A percentile compares a stretch with the other conserved stretches of the same genome.
Conservation (phyloP, 1,139 yeast genomes). For the Debaryomyces coudertii region DNA sequence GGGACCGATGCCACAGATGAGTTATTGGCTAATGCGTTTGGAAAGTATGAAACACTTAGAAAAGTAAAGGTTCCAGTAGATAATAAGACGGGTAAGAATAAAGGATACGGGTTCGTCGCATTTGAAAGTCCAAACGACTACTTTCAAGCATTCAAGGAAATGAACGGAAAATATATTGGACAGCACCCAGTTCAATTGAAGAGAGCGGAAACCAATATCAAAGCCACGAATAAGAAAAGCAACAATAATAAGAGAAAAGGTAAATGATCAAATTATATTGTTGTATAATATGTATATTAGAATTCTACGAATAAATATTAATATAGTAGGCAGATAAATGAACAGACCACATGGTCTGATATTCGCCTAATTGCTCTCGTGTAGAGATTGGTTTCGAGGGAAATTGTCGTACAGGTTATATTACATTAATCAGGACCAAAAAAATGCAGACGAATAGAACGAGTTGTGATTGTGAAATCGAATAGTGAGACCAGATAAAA, state of each 20-base stretch:
- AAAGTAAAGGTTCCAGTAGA: conserved; percentile 61
- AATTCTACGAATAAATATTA: not conserved
- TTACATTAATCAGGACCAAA: not conserved
- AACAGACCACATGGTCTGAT: conserved; percentile 9
- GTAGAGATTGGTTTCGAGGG: no score
- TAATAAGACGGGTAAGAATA: conserved; percentile 44
- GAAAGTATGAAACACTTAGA: conserved; percentile 50
- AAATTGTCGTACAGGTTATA: no score
- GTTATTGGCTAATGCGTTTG: conserved; percentile 54
- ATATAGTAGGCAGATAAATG: conserved; percentile 10
- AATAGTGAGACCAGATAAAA: not conserved
- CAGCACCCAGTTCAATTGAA: conserved; percentile 72
- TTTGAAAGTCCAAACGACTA: conserved; percentile 65
- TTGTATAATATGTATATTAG: conserved; percentile 6
- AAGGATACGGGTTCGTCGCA: conserved; percentile 75
- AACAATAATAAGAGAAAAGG: not conserved
- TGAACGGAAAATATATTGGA: conserved; percentile 79
- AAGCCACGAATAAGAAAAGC: conserved; percentile 28
- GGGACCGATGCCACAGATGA: conserved; percentile 70
- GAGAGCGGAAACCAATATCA: conserved; percentile 59
- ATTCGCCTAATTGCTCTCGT: no score
- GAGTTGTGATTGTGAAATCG: not conserved
- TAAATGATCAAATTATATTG: not conserved
- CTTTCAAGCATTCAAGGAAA: conserved; percentile 68
- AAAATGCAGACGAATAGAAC: not conserved